Evolutionary conservation across 805 yeast species (phyloP), one percentile per base, ranked within the genome.

Genomic region (Ogataea chonburiensis): DNA sequence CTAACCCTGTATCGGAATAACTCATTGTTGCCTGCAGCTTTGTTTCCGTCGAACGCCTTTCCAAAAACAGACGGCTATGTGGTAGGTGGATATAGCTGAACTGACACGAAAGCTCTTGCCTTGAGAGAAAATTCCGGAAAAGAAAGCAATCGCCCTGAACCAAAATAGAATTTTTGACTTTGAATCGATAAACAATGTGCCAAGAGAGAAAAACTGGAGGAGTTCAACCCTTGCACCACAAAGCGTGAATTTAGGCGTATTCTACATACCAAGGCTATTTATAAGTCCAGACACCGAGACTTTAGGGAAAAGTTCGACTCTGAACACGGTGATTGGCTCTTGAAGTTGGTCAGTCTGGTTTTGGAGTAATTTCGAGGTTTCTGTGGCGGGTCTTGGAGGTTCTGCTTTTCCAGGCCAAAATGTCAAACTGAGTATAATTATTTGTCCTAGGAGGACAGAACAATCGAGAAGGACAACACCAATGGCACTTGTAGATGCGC

Each of bases 401-500:
- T 23, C 34, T 21, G 28, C 19, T 28, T 12, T 23, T 19, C 15
- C 20, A 24, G 42, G 43, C 17, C 35, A 28, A 21, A 48, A 47
- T 7, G 44, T 42, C n/a, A 46, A 24, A 11, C 31, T 24, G 34
- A 42, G 50, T 15, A 47, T 31, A 4, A 48, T 14, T 20, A 42
- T 29, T 24, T 56, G 61, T 14, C 52, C 45, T 3, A 47, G 14
- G 7, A 43, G 17, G 3, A 57, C 39, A 3, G 36, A 11, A 5
- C 46, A 9, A 34, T 58, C 64, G 10, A 55, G 26, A 1, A 34
- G 4, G 2, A 55, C 14, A 3, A 57, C 21, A 3, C 41, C 52
- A 2, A 31, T 4, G 13, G 16, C 30, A 14, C 28, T 36, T 3
- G 37, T 17, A 4, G 40, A 24, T 12, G 40, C 40, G 22, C 47